Conservation (phyloP, 2,329 filamentous ascomycete species). For the Ilyonectria sp. region DNA sequence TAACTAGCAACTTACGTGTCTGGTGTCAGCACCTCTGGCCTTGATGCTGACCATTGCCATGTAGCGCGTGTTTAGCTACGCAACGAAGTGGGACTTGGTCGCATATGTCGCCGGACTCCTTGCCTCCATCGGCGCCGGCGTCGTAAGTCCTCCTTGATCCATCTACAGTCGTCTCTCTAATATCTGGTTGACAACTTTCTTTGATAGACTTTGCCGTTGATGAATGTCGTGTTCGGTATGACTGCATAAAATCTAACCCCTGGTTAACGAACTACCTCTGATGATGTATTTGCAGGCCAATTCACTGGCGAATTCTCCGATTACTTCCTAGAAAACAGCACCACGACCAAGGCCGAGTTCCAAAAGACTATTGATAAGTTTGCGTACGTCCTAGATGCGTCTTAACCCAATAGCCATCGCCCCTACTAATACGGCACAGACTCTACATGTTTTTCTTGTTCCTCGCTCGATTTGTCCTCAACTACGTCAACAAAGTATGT, state of each 20-base stretch:
- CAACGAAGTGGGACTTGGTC: slow-evolving; percentile 65
- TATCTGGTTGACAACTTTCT: slow-evolving; percentile 11
- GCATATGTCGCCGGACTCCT: slow-evolving; percentile 63
- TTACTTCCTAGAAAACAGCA: slow-evolving; percentile 55
- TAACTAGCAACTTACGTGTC: slow-evolving; percentile 19
- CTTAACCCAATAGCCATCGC: background rate
- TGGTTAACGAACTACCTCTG: background rate
- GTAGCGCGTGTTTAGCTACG: slow-evolving; percentile 68
- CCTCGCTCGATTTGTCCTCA: slow-evolving; percentile 74
- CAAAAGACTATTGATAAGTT: slow-evolving; percentile 59
- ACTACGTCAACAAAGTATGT: slow-evolving; percentile 71
- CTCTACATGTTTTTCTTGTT: slow-evolving; percentile 82
- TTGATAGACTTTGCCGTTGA: slow-evolving; percentile 66
- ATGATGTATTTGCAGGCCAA: slow-evolving; percentile 49
- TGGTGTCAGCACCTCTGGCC: too few species aligned
- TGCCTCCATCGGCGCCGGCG: slow-evolving; percentile 67
- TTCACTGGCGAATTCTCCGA: slow-evolving; percentile 65
- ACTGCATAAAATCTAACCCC: background rate
- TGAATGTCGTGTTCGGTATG: slow-evolving; percentile 72
- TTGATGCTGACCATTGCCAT: slow-evolving; percentile 1
- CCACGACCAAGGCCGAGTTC: slow-evolving; percentile 57
- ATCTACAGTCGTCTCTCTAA: background rate
- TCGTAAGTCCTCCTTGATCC: slow-evolving; percentile 38
- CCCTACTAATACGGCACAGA: slow-evolving; percentile 50
- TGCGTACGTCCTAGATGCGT: slow-evolving; percentile 53